Conservation (phyloP, 78 protist species). For the Salpingoeca rosetta region DNA sequence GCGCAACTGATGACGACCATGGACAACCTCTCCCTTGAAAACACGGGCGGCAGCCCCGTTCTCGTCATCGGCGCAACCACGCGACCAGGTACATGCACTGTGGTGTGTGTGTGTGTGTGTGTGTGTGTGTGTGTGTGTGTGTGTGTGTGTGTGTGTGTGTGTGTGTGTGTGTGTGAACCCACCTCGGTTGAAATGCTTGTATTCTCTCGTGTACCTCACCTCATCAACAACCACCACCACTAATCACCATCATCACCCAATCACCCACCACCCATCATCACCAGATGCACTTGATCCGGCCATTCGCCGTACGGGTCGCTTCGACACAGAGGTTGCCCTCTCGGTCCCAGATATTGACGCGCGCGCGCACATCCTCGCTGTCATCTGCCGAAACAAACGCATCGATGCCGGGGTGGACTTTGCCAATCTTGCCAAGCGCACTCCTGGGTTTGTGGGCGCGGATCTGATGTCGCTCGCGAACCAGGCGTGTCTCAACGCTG, state of each 20-base stretch:
- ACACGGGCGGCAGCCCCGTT: conserved; percentile 33
- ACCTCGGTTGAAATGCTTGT: background rate
- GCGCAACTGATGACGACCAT: conserved; percentile 93
- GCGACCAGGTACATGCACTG: conserved; percentile 64
- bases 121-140: background rate
- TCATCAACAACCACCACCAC: too few species aligned
- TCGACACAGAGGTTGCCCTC: conserved; percentile 76
- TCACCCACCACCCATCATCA: too few species aligned
- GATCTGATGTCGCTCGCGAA: conserved; percentile 66
- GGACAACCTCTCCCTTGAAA: conserved; percentile 53
- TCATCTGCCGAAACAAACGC: conserved; percentile 29
- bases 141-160: too few species aligned
- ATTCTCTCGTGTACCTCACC: too few species aligned
- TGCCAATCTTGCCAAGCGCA: conserved; percentile 43
- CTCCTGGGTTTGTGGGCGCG: conserved; percentile 86
- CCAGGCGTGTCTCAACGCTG: conserved; percentile 77
- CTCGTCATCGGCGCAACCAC: conserved; percentile 84
- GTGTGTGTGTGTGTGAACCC: background rate
- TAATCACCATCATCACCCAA: too few species aligned
- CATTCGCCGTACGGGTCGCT: conserved; percentile 88
- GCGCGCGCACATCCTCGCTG: conserved; percentile 46
- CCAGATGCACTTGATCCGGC: conserved; percentile 83
- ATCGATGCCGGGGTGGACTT: conserved; percentile 41
- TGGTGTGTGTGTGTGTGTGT: background rate
- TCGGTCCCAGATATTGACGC: conserved; percentile 76